Conservation (phyloP, 192 early-diverging fungal genomes). For the Coemansia sp. region DNA sequence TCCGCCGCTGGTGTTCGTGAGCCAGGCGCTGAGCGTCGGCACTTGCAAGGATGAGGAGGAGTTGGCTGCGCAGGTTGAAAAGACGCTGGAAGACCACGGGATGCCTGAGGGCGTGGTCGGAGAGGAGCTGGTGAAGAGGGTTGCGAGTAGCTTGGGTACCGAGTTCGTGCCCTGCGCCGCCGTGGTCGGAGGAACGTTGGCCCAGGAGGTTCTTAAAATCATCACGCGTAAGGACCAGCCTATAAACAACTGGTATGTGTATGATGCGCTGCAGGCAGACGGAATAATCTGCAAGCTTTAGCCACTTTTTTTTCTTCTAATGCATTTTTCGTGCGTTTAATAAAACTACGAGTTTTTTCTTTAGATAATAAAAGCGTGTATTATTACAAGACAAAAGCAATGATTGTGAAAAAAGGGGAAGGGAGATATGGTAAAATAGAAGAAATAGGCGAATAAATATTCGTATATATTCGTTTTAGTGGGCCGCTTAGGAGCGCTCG, state of each 20-base stretch:
- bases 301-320: no score
- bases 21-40: constrained; percentile 9
- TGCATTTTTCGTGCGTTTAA: no score
- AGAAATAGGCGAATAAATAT: background rate
- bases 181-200: constrained; percentile 82
- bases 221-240: constrained; percentile 79
- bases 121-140: constrained; percentile 27
- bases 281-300: constrained; percentile 27
- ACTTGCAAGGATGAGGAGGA: background rate
- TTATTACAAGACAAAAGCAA: constrained; percentile 9
- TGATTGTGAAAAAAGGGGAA: constrained; percentile 3
- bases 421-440: background rate
- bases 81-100: constrained; percentile 12
- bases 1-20: constrained; percentile 35
- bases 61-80: constrained; percentile 8
- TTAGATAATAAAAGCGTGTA: constrained; percentile 2
- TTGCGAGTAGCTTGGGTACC: constrained; percentile 53
- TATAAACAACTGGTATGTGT: constrained; percentile 76
- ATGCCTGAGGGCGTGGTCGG: constrained; percentile 25
- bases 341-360: background rate
- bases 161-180: constrained; percentile 81
- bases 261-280: constrained; percentile 62
- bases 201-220: constrained; percentile 88
- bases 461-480: background rate
- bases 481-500: constrained; percentile 68